Evolutionary conservation across 768 basidiomycete species (phyloP).

Genomic region (Leucocoprinus leucothites): DNA sequence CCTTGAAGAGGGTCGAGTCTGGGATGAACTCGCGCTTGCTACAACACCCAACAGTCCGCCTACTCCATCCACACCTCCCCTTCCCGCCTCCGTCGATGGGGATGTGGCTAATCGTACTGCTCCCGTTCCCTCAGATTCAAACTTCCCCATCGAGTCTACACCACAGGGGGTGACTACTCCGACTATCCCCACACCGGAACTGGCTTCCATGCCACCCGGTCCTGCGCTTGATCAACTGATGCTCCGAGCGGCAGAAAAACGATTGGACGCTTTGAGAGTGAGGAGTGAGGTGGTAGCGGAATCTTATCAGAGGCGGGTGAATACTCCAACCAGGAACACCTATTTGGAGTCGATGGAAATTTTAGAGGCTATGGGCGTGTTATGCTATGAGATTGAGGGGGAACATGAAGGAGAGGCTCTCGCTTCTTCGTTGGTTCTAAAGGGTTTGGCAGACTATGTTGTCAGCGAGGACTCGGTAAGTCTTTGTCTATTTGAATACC

Average conservation of each 20-base stretch:
- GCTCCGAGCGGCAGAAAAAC: constrained; percentile 1
- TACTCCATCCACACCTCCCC: background rate
- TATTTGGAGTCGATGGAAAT: constrained; percentile 72
- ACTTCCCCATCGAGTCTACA: no score
- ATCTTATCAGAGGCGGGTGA: constrained; percentile 63
- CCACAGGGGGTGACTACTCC: background rate
- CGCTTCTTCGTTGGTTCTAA: constrained; percentile 70
- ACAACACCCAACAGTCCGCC: background rate
- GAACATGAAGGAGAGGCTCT: constrained; percentile 85
- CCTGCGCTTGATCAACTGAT: background rate
- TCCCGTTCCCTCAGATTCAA: no score
- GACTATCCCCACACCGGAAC: background rate
- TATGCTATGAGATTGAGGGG: constrained; percentile 63
- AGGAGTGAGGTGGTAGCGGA: constrained; percentile 56
- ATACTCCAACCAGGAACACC: constrained; percentile 58
- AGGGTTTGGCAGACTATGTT: constrained; percentile 82
- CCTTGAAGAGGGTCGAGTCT: constrained; percentile 58
- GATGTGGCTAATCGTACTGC: background rate
- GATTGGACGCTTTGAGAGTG: constrained; percentile 34
- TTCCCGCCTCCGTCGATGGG: background rate
- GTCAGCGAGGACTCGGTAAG: constrained; percentile 86
- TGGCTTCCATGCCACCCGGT: background rate
- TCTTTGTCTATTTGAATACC: constrained; percentile 3
- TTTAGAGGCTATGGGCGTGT: constrained; percentile 77
- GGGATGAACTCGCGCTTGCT: constrained; percentile 40